These are phyloP conservation scores for Aureobasidium mangrovei DNA, from an alignment of 2,329 filamentous ascomycete genomes.

Conservation along the genomic window DNA sequence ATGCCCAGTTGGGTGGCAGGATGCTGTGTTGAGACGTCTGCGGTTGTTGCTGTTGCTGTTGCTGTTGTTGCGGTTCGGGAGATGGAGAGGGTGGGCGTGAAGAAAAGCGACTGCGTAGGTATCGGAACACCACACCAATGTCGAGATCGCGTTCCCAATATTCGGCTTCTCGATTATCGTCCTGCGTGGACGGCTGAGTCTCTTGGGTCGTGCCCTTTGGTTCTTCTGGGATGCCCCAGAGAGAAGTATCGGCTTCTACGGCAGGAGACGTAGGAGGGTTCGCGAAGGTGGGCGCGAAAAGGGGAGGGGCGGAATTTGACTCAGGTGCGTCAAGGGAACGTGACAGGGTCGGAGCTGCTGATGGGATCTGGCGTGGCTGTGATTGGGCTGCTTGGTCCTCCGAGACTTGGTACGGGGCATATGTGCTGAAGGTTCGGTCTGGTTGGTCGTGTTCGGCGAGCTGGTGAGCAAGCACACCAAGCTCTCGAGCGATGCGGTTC, in stretches of 20 bases:
- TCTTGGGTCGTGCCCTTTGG: constrained; percentile 30
- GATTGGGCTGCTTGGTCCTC: constrained; percentile 17
- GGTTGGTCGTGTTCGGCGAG: constrained; percentile 71
- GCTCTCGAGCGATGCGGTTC: constrained; percentile 75
- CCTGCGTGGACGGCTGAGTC: constrained; percentile 18
- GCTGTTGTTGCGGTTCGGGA: constrained; percentile 12
- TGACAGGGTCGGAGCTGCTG: constrained; percentile 23
- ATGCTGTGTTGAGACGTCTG: constrained; percentile 20
- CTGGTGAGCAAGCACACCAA: constrained; percentile 74
- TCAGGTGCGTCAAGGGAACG: constrained; percentile 17
- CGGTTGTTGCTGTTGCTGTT: constrained; percentile 19
- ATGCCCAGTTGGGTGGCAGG: constrained; percentile 28
- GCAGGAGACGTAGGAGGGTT: constrained; percentile 25
- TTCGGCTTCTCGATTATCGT: constrained; percentile 46
- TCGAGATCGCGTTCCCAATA: constrained; percentile 95
- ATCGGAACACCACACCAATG: constrained; percentile 83
- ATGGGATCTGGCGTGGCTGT: constrained; percentile 20
- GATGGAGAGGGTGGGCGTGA: constrained; percentile 32
- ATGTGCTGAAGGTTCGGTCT: constrained; percentile 67
- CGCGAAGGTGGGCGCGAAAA: constrained; percentile 43
- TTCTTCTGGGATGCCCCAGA: constrained; percentile 60
- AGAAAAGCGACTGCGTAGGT: constrained; percentile 67
- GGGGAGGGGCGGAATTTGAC: constrained; percentile 26
- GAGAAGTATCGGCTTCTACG: constrained; percentile 42
- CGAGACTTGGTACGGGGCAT: constrained; percentile 35